These are phyloP conservation scores for Phaffia tasmanica DNA, from an alignment of 768 basidiomycete species.

Conservation along the genomic window DNA sequence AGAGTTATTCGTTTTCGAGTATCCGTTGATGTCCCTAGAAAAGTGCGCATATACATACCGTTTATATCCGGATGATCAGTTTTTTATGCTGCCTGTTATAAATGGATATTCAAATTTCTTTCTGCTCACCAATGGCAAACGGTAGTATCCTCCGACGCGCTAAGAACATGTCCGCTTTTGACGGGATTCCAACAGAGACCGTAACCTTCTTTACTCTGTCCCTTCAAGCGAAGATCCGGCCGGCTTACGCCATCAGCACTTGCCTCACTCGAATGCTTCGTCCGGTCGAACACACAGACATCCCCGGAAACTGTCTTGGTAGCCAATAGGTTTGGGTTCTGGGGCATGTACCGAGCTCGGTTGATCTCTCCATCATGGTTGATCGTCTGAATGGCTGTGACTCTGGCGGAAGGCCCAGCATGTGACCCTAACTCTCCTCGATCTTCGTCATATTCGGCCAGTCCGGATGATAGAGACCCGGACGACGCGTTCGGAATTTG, in stretches of 20 bases:
- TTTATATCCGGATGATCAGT: too few relatives aligned
- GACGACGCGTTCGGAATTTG: conserved; percentile 69
- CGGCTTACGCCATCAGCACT: conserved; percentile 68
- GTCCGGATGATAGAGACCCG: conserved; percentile 40
- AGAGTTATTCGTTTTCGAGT: conserved; percentile 59
- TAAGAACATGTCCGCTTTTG: conserved; percentile 72
- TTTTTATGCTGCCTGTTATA: neutral
- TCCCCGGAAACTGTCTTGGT: conserved; percentile 87
- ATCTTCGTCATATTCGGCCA: conserved; percentile 85
- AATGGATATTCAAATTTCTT: neutral
- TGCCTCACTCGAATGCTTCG: conserved; percentile 90
- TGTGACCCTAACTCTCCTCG: conserved; percentile 90
- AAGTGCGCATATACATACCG: neutral
- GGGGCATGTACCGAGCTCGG: conserved; percentile 96
- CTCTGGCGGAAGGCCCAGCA: conserved; percentile 55
- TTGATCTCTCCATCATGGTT: conserved; percentile 95
- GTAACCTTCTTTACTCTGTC: conserved; percentile 88
- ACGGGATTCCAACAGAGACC: conserved; percentile 85
- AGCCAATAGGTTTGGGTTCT: conserved; percentile 92
- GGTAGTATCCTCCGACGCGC: conserved; percentile 90
- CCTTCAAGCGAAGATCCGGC: conserved; percentile 81
- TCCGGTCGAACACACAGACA: conserved; percentile 89
- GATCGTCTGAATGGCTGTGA: conserved; percentile 84
- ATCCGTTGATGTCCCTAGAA: conserved; percentile 79
- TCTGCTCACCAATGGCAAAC: conserved; percentile 73